phyloP scores from a whole-genome alignment of 208 protist genomes.

The Vickermania spadyakhi region DNA sequence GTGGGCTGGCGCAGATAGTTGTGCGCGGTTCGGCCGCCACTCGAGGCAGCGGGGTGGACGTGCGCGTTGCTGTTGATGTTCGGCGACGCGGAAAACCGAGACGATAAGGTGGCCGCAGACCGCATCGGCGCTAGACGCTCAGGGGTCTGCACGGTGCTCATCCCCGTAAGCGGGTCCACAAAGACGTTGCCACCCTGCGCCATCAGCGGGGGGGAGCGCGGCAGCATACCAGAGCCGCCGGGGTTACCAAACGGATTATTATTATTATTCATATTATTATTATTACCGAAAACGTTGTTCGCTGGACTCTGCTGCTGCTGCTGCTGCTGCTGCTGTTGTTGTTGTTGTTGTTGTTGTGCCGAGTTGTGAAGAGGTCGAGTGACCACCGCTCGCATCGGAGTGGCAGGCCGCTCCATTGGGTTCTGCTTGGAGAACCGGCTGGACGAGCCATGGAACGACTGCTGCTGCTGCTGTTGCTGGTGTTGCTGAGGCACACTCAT shows the following conservation, averaged over 20 bases:
- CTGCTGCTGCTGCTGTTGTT: too few species aligned
- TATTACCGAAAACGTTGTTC: background rate
- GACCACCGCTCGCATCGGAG: background rate
- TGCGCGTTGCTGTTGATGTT: background rate
- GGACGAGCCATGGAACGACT: background rate
- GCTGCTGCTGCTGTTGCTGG: conserved; percentile 8
- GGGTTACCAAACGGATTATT: too few species aligned
- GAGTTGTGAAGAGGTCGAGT: background rate
- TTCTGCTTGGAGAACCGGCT: background rate
- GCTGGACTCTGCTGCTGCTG: background rate
- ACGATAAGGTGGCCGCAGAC: background rate
- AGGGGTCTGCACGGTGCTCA: background rate
- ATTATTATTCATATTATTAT: too few species aligned
- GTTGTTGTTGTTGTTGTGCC: too few species aligned
- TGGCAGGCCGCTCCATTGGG: background rate
- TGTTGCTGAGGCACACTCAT: background rate
- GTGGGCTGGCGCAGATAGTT: background rate
- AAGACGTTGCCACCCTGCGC: background rate
- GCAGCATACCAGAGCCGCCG: background rate
- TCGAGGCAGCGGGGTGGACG: background rate
- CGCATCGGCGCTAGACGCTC: background rate
- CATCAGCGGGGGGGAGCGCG: background rate
- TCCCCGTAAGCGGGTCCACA: background rate
- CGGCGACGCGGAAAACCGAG: background rate
- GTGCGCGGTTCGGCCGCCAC: background rate